Evolutionary conservation across 192 early-diverging fungal species (phyloP).

Genomic region (Umbelopsis sp.): DNA sequence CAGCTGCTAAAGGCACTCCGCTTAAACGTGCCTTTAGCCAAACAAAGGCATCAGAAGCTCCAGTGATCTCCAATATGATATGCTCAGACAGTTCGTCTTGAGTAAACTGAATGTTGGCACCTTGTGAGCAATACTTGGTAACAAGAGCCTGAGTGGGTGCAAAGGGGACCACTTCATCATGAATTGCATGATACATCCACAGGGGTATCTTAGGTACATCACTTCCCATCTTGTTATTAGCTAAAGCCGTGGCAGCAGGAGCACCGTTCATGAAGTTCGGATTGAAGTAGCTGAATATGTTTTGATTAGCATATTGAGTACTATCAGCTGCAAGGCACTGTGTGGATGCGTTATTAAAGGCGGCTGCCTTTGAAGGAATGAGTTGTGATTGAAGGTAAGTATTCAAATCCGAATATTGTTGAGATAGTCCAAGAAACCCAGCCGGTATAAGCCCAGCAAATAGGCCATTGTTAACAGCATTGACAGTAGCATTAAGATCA

Average conservation of each 20-base stretch:
- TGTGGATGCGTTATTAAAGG: neutral
- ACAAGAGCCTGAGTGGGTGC: neutral
- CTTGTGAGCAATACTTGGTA: neutral
- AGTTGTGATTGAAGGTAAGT: neutral
- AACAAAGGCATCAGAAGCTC: neutral
- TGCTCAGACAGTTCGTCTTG: conserved; percentile 17
- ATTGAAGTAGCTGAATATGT: conserved; percentile 2
- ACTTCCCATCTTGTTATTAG: neutral
- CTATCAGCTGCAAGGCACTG: neutral
- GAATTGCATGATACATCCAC: neutral
- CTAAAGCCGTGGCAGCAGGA: too few relatives aligned
- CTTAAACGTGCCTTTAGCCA: too few relatives aligned
- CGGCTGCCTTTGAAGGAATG: neutral
- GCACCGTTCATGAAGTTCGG: neutral
- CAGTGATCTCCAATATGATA: conserved; percentile 13
- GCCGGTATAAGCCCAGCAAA: conserved; percentile 7
- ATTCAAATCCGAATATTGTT: neutral
- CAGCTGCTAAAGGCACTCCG: too few relatives aligned
- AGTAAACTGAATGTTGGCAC: conserved; percentile 7
- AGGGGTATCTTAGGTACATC: neutral
- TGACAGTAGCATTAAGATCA: conserved; percentile 1
- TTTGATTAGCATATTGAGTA: neutral
- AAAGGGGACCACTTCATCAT: conserved; percentile 19
- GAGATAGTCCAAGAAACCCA: conserved; percentile 7
- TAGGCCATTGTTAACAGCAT: neutral